Evolutionary conservation across 495 filamentous ascomycete genomes (phyloP), one percentile per base, ranked within the genome.

Genomic region (Parmelia sp.): DNA sequence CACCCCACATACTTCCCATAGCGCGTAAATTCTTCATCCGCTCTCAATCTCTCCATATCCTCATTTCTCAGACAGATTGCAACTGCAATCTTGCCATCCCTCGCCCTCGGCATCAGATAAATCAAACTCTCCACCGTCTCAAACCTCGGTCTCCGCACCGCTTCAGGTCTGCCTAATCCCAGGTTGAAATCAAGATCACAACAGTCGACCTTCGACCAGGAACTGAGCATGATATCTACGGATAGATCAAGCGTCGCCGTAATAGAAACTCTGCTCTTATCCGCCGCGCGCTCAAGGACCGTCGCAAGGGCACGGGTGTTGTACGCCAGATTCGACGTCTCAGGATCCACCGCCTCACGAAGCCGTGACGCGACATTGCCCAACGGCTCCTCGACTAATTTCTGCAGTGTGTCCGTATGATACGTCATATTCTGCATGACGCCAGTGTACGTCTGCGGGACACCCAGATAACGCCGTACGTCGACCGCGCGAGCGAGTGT

Each of bases 401-500:
- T 61, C 37, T 75, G 66, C 21, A 80, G 17, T 4, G 68, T 66
- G 57, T 65, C 64, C 8, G 62, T 75, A 66, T 73, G 62, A 59
- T 75, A 78, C 21, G 76, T 74, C 70, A 79, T 72, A 65, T 76
- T 80, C 57, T 75, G 70, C 12, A 80, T 60, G 12, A 80, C 47
- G 3, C 83, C 83, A 2, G 75, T 75, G 49, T 84, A 84, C 12
- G 65, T 69, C 14, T 53, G 9, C 2, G 82, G 69, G 47, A 85
- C 70, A 25, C 69, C 64, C 4, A 86, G 67, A 49, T 74, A 74
- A 17, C 68, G 71, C 25, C 83, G 79, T 25, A 74, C 71, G 71
- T 85, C 75, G n/a, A 86, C 75, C 23, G 82, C 79, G 17, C 84
- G 80, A 12, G 77, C 74, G 27, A 84, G 74, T 10, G 73, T 77